Base-by-base conservation (phyloP, 2,329 filamentous ascomycete species). In the Colletotrichum musicola region DNA sequence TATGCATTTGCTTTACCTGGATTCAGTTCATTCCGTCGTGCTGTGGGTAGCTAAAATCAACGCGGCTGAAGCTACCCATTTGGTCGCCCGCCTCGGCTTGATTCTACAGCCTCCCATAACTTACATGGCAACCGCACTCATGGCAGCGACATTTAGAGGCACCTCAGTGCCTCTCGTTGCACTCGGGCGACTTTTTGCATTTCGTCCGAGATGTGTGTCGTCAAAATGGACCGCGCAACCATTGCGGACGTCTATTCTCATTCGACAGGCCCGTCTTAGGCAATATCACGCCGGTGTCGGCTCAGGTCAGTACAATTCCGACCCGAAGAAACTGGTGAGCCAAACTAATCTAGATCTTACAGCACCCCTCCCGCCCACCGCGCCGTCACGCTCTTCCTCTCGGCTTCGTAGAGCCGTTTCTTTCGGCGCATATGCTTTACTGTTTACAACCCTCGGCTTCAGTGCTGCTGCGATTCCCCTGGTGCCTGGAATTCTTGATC, bases 381-480 rank as follows among this genome's bases (percentile, higher is more conserved):
- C 27, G 30, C 3, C 50, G 25, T 49, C 38, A 27, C n/a, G 22
- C 44, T 18, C 38, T 35, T 10, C 51, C 38, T 68, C 63, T 18
- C 67, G 63, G 18, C 30, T 69, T 16, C 67, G 63, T n/a, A 69
- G 54, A 20, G 57, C 50, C 14, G 30, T 69, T 13, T 38, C 44
- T 35, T 69, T 69, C 18, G 59, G 68, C 64, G 51, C 62, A 9
- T 68, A 56, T 30, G 70, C 68, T 16, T 30, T 88, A 69, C 73
- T 84, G 72, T 86, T 84, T 76, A 81, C 81, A 25, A 76, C 81
- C 14, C 71, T 82, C 38, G 89, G 89, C 71, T 86, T 90, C 81
- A 77, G 81, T 71, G 88, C 91, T 83, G 82, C 86, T 60, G 82
- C 84, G 71, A 79, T 81, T 12, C 88, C 88, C 44, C 85, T 85